Evolutionary conservation across 768 basidiomycete genomes (phyloP).

Genomic region (Lactarius trivialis): DNA sequence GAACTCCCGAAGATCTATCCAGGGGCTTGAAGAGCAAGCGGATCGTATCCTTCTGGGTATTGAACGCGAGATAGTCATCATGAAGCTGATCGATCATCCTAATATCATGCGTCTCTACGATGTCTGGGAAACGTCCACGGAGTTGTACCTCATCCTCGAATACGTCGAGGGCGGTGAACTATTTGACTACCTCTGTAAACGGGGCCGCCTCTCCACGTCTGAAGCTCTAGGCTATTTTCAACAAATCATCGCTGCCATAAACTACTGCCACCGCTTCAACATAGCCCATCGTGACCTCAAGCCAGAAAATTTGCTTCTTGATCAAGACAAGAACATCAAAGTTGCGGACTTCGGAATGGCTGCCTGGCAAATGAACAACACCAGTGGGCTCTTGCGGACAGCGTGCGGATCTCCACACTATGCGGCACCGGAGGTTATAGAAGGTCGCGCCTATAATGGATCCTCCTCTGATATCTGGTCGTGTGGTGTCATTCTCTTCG

Average conservation of each 20-base stretch:
- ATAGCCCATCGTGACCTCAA: slow-evolving; percentile 90
- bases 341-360: slow-evolving; percentile 99
- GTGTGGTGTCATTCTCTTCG: slow-evolving; percentile 88
- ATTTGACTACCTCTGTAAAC: slow-evolving; percentile 83
- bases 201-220: slow-evolving; percentile 58
- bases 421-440: slow-evolving; percentile 86
- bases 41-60: slow-evolving; percentile 75
- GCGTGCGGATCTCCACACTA: slow-evolving; percentile 95
- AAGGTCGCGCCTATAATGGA: slow-evolving; percentile 78
- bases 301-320: slow-evolving; percentile 88
- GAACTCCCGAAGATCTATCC: slow-evolving; percentile 59
- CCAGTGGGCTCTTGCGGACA: slow-evolving; percentile 58
- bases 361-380: slow-evolving; percentile 69
- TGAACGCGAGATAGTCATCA: slow-evolving; percentile 92
- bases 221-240: slow-evolving; percentile 87
- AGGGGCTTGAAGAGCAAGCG: slow-evolving; percentile 62
- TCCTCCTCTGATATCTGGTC: slow-evolving; percentile 94
- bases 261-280: slow-evolving; percentile 92
- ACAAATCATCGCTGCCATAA: slow-evolving; percentile 85
- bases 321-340: slow-evolving; percentile 80
- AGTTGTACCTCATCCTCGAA: slow-evolving; percentile 89
- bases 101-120: slow-evolving; percentile 93
- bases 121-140: slow-evolving; percentile 90
- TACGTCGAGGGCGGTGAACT: slow-evolving; percentile 94
- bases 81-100: slow-evolving; percentile 95